Conservation (phyloP, 305 asterid genomes). For the Fraxinus platypoda region DNA sequence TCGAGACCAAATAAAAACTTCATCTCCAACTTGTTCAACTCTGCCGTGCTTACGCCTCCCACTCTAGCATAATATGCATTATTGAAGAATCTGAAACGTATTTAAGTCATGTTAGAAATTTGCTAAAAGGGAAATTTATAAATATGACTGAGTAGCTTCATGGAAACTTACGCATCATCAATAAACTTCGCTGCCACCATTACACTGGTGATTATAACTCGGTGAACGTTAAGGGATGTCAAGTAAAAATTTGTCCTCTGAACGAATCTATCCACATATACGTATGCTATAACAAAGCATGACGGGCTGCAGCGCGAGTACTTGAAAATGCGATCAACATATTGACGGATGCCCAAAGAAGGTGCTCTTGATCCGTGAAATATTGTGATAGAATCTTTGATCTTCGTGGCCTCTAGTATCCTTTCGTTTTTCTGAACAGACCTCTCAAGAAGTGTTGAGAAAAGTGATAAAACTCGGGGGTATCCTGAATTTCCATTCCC, state of each 20-base stretch:
- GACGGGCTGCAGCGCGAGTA: constrained; percentile 91
- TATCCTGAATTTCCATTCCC: constrained; percentile 47
- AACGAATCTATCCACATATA: constrained; percentile 69
- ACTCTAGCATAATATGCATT: constrained; percentile 88
- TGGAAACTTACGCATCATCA: constrained; percentile 80
- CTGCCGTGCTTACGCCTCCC: constrained; percentile 81
- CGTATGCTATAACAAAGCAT: constrained; percentile 73
- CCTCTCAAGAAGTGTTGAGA: constrained; percentile 69
- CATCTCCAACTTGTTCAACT: constrained; percentile 79
- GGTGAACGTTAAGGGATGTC: constrained; percentile 80
- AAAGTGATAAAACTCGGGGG: constrained; percentile 64
- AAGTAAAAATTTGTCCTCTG: constrained; percentile 42
- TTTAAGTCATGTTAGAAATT: constrained; percentile 15
- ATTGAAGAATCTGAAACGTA: constrained; percentile 63
- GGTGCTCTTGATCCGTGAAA: constrained; percentile 89
- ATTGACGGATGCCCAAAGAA: constrained; percentile 65
- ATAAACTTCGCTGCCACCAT: constrained; percentile 92
- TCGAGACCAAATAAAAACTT: constrained; percentile 70
- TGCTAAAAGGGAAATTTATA: background rate
- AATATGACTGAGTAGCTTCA: background rate
- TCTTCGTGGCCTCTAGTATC: constrained; percentile 43
- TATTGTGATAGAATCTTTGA: constrained; percentile 59
- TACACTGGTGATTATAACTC: constrained; percentile 76
- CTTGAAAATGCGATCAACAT: constrained; percentile 81
- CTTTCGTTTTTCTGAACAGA: constrained; percentile 60